Conservation (phyloP, 2,329 filamentous ascomycete species). For the Gaeumannomyces sp. region DNA sequence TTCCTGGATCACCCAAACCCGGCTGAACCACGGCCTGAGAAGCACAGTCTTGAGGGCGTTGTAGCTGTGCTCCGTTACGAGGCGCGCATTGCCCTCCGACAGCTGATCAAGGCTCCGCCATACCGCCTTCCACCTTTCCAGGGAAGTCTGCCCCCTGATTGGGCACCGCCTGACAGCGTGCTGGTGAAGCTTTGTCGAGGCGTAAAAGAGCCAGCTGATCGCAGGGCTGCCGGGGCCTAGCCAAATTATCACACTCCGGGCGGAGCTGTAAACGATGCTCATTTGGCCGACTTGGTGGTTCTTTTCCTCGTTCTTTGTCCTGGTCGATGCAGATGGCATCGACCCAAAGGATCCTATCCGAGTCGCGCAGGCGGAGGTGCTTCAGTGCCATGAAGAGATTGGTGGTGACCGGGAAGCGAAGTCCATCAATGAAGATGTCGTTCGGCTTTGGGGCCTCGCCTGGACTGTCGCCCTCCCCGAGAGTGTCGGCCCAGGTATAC, state of each 20-base stretch:
- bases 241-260: not conserved
- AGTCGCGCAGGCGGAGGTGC: not conserved
- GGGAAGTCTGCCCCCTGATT: not conserved
- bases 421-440: constrained; percentile 8
- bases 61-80: not conserved
- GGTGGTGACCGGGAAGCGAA: not conserved
- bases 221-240: not conserved
- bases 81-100: too few species aligned
- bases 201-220: not conserved
- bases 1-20: constrained; percentile 3
- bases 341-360: constrained; percentile 6
- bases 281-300: constrained; percentile 5
- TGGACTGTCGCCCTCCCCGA: not conserved
- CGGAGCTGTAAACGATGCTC: not conserved
- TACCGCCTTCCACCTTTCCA: not conserved
- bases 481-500: constrained; percentile 14
- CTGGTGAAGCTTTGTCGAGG: too few species aligned
- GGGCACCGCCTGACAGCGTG: too few species aligned
- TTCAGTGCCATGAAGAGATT: not conserved
- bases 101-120: too few species aligned
- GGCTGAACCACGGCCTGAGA: not conserved
- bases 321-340: constrained; percentile 6
- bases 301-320: not conserved
- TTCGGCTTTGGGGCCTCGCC: too few species aligned
- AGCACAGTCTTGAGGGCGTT: not conserved